Conservation (phyloP, 306 rosid species). For the Sesbania bispinosa region DNA sequence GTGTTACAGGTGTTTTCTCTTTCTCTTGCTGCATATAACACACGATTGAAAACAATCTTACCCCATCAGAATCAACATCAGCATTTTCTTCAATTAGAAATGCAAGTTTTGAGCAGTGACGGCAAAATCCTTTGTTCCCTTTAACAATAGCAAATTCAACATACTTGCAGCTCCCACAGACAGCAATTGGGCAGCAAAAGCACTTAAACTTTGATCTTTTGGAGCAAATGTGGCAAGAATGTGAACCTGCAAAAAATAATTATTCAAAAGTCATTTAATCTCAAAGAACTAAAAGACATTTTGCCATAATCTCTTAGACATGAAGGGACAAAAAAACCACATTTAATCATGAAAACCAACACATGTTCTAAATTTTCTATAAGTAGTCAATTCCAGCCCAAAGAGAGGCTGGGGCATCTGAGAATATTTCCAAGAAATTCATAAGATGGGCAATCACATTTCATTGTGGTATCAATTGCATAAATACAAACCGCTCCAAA, state of each 20-base stretch:
- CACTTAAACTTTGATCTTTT: slow-evolving; percentile 56
- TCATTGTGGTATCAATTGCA: slow-evolving; percentile 2
- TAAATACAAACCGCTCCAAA: neutral
- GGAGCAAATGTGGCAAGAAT: slow-evolving; percentile 52
- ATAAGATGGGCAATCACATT: neutral
- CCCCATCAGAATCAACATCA: slow-evolving; percentile 67
- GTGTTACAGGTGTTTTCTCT: neutral
- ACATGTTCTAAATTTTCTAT: neutral
- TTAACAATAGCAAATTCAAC: slow-evolving; percentile 39
- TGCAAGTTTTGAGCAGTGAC: slow-evolving; percentile 52
- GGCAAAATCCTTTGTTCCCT: slow-evolving; percentile 53
- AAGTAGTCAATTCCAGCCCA: neutral
- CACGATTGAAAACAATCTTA: slow-evolving; percentile 31
- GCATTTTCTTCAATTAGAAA: slow-evolving; percentile 48
- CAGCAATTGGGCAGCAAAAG: slow-evolving; percentile 68
- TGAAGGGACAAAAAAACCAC: neutral
- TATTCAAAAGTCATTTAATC: slow-evolving; percentile 16
- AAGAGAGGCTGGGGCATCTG: slow-evolving; percentile 6
- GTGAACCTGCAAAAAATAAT: slow-evolving; percentile 48
- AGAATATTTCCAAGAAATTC: neutral
- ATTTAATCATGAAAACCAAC: neutral
- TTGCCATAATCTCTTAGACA: slow-evolving; percentile 4
- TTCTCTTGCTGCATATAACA: neutral
- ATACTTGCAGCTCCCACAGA: slow-evolving; percentile 53
- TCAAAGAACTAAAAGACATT: neutral